Percentiles rank a stretch among this genome's conserved stretches.
Conservation (phyloP, 371 early-diverging fungal species). For the Chytridium lagenaria region DNA sequence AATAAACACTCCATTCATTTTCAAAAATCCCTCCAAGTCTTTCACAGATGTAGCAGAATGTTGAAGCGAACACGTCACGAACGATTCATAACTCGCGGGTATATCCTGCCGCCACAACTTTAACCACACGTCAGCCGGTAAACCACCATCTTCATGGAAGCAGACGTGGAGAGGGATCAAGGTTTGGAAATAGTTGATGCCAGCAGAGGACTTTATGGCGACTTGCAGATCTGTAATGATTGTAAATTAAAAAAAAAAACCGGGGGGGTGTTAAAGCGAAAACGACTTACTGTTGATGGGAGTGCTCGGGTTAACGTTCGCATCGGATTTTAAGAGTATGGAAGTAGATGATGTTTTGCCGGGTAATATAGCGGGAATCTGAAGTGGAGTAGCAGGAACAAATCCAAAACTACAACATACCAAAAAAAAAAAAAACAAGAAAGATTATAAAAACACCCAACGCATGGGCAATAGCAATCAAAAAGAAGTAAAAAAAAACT, state of each 20-base stretch:
- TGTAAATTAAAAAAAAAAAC: constrained; percentile 6
- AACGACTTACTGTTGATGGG: constrained; percentile 49
- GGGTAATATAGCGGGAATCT: constrained; percentile 42
- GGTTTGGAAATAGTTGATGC: constrained; percentile 56
- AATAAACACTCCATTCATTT: constrained; percentile 44
- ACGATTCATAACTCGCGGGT: constrained; percentile 34
- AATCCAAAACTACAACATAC: constrained; percentile 51
- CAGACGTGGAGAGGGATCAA: constrained; percentile 50
- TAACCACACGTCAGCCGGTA: constrained; percentile 47
- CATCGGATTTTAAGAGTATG: constrained; percentile 40
- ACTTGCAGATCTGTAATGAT: constrained; percentile 54
- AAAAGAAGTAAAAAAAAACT: constrained; percentile 13
- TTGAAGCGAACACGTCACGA: background rate
- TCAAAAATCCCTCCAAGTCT: constrained; percentile 27
- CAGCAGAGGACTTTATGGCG: constrained; percentile 54
- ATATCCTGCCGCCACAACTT: constrained; percentile 49
- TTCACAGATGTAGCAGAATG: constrained; percentile 21
- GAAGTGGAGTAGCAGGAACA: constrained; percentile 38
- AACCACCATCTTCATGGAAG: constrained; percentile 41
- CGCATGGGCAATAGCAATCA: constrained; percentile 10
- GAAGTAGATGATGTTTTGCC: constrained; percentile 25
- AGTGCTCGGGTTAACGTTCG: constrained; percentile 26
- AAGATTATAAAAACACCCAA: no score
- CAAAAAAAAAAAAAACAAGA: constrained; percentile 13
- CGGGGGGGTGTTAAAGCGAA: background rate